A percentile compares a stretch with the other conserved stretches of the same genome.
These are phyloP conservation scores for Saturnispora halmiae DNA, from an alignment of 805 yeast species.

Conservation along the genomic window DNA sequence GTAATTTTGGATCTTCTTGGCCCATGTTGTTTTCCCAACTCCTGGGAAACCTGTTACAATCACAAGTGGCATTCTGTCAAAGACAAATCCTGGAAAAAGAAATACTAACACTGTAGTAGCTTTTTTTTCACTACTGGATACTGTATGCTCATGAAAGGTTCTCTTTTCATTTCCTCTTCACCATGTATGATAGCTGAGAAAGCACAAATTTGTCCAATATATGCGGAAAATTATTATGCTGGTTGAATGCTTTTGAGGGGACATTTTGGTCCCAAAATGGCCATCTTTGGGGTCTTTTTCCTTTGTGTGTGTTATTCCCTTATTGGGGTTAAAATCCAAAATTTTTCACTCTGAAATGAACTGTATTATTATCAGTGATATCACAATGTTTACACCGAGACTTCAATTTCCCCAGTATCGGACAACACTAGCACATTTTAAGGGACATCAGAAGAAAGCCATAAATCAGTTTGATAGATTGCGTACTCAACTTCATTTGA, in stretches of 20 bases:
- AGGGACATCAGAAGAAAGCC: constrained; percentile 86
- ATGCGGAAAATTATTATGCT: too few relatives aligned
- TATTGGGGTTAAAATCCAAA: background rate
- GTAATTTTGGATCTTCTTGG: constrained; percentile 45
- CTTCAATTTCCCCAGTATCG: constrained; percentile 63
- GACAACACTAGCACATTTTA: constrained; percentile 66
- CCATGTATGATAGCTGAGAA: too few relatives aligned
- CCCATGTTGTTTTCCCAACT: constrained; percentile 75
- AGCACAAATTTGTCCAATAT: too few relatives aligned
- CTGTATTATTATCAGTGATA: background rate
- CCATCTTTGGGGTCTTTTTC: too few relatives aligned
- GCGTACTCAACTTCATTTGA: constrained; percentile 71
- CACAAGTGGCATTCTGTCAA: constrained; percentile 66
- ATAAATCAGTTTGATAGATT: constrained; percentile 54
- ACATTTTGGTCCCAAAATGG: too few relatives aligned
- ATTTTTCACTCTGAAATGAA: background rate
- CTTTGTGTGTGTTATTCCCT: background rate
- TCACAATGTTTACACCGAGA: constrained; percentile 50
- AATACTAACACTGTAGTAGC: too few relatives aligned
- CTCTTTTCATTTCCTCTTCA: too few relatives aligned
- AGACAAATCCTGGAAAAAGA: too few relatives aligned
- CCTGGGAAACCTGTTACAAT: constrained; percentile 79
- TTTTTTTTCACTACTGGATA: background rate
- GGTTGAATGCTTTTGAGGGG: too few relatives aligned
- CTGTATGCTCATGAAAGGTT: background rate